Evolutionary conservation across 768 basidiomycete genomes (phyloP), one percentile per base, ranked within the genome.

Genomic region (Termitomyces sp.): DNA sequence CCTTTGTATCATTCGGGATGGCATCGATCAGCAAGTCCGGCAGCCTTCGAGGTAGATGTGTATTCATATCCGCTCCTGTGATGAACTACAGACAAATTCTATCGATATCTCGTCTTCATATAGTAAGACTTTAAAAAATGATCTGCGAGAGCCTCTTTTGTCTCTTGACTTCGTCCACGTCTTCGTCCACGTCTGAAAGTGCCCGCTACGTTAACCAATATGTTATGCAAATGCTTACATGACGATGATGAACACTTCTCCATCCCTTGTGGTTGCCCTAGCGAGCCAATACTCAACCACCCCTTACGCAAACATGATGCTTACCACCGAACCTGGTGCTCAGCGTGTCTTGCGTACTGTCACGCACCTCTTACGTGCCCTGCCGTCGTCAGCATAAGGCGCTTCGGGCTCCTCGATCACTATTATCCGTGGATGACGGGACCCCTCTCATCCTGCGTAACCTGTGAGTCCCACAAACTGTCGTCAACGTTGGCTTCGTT

Each of bases 221-320:
- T 44, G 34, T 22, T 57, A 9, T 67, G 65, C 59, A 56, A 60
- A 26, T 71, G 70, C 59, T 37, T 58, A 13, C 63, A 68, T 41
- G 34, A 44, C 12, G 57, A 64, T 9, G 50, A 57, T 7, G 61
- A 47, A 20, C 73, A 74, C 56, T 71, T 63, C 55, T 63, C 68
- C 46, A 61, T 69, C n/a, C 69, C 72, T 46, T 73, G 73, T 59
- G 71, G 71, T 7, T 74, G 73, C 53, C 65, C 65, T 31, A 73
- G 72, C 58, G 63, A 67, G 53, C 63, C 59, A 27, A 53, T 57
- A 12, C 61, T 64, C n/a, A 55, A 61, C 36, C 69, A 73, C 52
- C 69, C 69, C 34, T 65, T 72, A 67, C 56, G 67, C 53, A 37
- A 32, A 39, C 65, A 69, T 52, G 71, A 73, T 59, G 71, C 71